These are phyloP conservation scores for Eucalyptus sideroxylon DNA, from an alignment of 345 rosid genomes.

Conservation along the genomic window DNA sequence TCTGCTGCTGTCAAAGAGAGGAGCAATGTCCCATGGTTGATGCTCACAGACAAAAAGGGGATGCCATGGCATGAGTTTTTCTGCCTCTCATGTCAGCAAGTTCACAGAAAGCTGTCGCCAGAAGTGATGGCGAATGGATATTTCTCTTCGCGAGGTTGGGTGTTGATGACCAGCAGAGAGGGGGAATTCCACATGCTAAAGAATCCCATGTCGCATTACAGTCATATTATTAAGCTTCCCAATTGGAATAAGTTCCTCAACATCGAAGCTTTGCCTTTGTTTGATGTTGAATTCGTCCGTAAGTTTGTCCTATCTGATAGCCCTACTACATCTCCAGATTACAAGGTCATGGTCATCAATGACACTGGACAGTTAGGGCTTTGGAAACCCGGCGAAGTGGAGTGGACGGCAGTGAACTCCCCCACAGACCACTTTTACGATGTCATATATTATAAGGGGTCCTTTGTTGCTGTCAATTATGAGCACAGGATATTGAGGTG, in stretches of 20 bases:
- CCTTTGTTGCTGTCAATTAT: not conserved
- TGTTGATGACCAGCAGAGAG: not conserved
- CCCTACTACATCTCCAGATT: not conserved
- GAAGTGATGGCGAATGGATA: not conserved
- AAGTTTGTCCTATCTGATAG: not conserved
- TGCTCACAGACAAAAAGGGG: not conserved
- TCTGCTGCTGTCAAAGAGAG: not conserved
- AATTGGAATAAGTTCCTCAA: not conserved
- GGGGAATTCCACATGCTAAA: not conserved
- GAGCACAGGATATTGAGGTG: not conserved
- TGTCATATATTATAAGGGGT: not conserved
- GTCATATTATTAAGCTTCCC: not conserved
- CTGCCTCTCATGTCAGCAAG: not conserved
- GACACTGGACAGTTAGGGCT: not conserved
- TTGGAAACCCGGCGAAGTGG: not conserved
- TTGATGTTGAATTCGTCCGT: not conserved
- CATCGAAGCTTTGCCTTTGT: not conserved
- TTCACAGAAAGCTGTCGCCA: not conserved
- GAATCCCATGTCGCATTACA: not conserved
- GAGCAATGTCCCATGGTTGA: not conserved
- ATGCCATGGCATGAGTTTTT: not conserved
- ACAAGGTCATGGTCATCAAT: not conserved
- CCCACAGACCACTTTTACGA: not conserved
- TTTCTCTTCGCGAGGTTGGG: not conserved
- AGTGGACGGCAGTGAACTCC: not conserved